These are phyloP conservation scores for Cryptococcus deneoformans DNA, from an alignment of 1,284 basidiomycete genomes.

Conservation along the genomic window DNA sequence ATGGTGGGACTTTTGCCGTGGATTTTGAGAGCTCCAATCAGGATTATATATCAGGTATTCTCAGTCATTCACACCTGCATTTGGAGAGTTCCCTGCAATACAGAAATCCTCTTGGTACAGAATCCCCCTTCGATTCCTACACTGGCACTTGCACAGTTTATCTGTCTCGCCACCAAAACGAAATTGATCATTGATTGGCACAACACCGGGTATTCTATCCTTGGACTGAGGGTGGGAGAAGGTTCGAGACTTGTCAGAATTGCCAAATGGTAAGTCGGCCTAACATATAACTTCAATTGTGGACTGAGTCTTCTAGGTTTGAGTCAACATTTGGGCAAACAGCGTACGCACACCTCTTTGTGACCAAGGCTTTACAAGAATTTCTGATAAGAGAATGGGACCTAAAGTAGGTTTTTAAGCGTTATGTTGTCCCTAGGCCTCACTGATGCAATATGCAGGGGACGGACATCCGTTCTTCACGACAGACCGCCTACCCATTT, in stretches of 20 bases:
- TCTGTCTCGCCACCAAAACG: constrained; percentile 64
- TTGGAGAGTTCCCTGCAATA: constrained; percentile 62
- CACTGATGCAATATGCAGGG: constrained; percentile 54
- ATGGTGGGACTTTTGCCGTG: constrained; percentile 63
- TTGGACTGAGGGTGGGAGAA: constrained; percentile 73
- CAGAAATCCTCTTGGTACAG: constrained; percentile 89
- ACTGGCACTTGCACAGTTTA: constrained; percentile 76
- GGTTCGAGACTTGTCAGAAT: constrained; percentile 68
- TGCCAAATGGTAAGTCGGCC: constrained; percentile 61
- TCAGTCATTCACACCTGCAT: constrained; percentile 60
- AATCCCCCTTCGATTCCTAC: constrained; percentile 98
- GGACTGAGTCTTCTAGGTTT: constrained; percentile 57
- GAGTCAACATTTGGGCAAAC: constrained; percentile 71
- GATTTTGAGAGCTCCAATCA: constrained; percentile 71
- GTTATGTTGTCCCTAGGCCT: background rate
- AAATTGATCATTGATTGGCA: constrained; percentile 99
- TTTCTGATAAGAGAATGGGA: constrained; percentile 71
- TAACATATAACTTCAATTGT: background rate
- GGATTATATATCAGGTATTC: constrained; percentile 67
- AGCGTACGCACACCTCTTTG: constrained; percentile 90
- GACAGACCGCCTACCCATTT: constrained; percentile 85
- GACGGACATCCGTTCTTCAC: constrained; percentile 71
- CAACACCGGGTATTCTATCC: constrained; percentile 92
- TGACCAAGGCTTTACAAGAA: constrained; percentile 82
- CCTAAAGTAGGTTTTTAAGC: constrained; percentile 60